Percentiles rank a stretch among this genome's conserved stretches.
Evolutionary conservation across 805 yeast genomes (phyloP).

Genomic region (Millerago galiae): DNA sequence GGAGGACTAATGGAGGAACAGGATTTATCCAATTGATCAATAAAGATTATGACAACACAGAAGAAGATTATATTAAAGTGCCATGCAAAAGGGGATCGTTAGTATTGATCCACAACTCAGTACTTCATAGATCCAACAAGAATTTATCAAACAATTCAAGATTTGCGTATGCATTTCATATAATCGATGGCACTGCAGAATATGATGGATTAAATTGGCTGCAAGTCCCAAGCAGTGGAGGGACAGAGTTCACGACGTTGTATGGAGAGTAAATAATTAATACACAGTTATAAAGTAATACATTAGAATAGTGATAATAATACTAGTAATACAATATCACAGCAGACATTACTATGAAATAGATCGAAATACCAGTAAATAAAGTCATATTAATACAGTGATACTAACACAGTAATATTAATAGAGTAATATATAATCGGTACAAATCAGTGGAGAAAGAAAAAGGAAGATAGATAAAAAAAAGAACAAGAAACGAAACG

Average conservation of each 20-base stretch:
- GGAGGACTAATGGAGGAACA: conserved; percentile 48
- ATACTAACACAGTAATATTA: no score
- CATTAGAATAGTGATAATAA: no score
- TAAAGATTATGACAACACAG: conserved; percentile 18
- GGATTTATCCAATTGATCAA: conserved; percentile 37
- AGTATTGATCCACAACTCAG: conserved; percentile 64
- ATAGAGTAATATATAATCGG: no score
- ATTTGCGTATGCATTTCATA: conserved; percentile 75
- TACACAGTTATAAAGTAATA: no score
- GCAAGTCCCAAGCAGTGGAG: conserved; percentile 69
- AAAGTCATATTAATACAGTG: no score
- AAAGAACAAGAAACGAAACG: no score
- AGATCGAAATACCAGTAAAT: no score
- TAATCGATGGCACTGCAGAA: conserved; percentile 57
- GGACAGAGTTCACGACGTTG: conserved; percentile 47
- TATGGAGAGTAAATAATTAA: no score
- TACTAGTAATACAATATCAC: no score
- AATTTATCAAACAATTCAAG: conserved; percentile 52
- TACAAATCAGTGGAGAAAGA: no score
- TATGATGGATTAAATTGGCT: conserved; percentile 72
- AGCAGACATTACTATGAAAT: no score
- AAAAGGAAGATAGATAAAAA: no score
- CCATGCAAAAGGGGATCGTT: conserved; percentile 69
- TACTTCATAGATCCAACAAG: conserved; percentile 63
- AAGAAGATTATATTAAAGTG: conserved; percentile 39